phyloP scores from a whole-genome alignment of 352 stramenopile species.

The Globisporangium cederbergense region DNA sequence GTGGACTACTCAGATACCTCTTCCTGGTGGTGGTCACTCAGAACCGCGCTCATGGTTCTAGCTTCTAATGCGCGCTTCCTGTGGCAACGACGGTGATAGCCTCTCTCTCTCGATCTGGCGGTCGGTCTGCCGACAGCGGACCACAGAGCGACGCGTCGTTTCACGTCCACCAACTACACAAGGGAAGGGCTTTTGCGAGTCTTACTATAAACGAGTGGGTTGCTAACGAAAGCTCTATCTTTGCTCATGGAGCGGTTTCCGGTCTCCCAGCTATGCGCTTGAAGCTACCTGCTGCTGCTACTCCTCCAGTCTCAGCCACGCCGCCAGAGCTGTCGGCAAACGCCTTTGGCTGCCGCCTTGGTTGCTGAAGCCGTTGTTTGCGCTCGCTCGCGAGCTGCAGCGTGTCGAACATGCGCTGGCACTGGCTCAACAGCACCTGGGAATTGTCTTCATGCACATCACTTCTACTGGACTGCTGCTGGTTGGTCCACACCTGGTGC shows the following conservation, averaged over 20 bases:
- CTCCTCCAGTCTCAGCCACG: too few species aligned
- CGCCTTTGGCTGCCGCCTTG: neutral
- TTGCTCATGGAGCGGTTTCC: conserved; percentile 4
- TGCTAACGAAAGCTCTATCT: neutral
- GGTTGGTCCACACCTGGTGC: conserved; percentile 17
- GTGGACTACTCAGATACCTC: conserved; percentile 24
- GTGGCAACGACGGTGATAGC: too few species aligned
- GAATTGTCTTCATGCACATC: neutral
- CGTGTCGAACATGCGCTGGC: conserved; percentile 17
- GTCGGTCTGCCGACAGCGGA: neutral
- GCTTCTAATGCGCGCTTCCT: conserved; percentile 8
- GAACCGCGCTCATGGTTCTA: conserved; percentile 16
- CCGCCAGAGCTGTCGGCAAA: too few species aligned
- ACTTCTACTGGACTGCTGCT: conserved; percentile 5
- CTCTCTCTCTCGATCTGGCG: neutral
- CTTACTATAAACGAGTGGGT: neutral
- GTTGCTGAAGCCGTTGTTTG: neutral
- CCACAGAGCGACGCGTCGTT: neutral
- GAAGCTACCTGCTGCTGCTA: neutral
- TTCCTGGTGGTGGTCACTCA: conserved; percentile 59
- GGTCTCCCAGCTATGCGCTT: neutral
- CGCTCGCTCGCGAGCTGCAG: conserved; percentile 12
- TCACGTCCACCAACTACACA: neutral
- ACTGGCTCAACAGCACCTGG: conserved; percentile 23
- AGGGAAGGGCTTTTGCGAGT: neutral